These are phyloP conservation scores for Lentinus tigrinus DNA, from an alignment of 768 basidiomycete genomes.

Conservation along the genomic window DNA sequence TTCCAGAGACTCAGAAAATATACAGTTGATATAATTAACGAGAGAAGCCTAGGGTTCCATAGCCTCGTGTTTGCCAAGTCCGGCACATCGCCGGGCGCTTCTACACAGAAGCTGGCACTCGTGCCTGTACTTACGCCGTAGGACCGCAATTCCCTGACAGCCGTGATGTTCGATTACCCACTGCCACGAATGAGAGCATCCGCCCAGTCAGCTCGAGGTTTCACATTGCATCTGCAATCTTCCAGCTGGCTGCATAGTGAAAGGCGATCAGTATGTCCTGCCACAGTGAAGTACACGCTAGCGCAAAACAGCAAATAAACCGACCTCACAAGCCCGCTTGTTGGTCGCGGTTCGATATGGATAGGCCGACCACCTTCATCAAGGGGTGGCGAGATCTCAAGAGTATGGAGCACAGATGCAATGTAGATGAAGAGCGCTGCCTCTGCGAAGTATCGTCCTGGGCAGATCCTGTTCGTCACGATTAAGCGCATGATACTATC, in stretches of 20 bases:
- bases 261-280: background rate
- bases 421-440: constrained; percentile 9
- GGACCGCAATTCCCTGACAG: too few species aligned
- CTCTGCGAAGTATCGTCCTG: constrained; percentile 6
- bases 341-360: background rate
- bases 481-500: background rate
- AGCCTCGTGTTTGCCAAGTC: too few species aligned
- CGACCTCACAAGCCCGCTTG: background rate
- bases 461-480: constrained; percentile 1
- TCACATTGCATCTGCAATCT: constrained; percentile 9
- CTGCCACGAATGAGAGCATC: background rate
- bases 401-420: constrained; percentile 4
- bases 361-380: constrained; percentile 1
- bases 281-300: too few species aligned
- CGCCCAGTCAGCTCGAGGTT: constrained; percentile 2
- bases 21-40: too few species aligned
- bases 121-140: too few species aligned
- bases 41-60: too few species aligned
- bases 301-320: too few species aligned
- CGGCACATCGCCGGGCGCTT: too few species aligned
- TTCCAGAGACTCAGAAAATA: too few species aligned
- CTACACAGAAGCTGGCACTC: too few species aligned
- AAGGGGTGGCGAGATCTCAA: constrained; percentile 1
- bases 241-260: constrained; percentile 4
- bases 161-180: too few species aligned